Conservation (phyloP, 257 asterid genomes). For the Echites panduratus region DNA sequence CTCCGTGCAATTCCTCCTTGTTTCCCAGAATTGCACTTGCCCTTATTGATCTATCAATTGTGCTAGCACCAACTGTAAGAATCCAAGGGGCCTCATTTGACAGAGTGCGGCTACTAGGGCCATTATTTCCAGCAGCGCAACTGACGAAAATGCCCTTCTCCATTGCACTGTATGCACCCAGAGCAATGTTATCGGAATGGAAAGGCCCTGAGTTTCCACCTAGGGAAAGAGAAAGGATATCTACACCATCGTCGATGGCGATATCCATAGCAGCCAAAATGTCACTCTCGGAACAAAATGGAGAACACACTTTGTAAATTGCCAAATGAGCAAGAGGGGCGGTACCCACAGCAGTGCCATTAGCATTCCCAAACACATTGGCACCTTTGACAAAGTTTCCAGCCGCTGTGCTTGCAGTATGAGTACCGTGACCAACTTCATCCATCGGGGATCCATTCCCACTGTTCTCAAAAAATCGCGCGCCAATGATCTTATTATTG, state of each 20-base stretch:
- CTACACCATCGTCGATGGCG: conserved; percentile 10
- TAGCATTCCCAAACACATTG: conserved; percentile 5
- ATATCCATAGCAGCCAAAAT: conserved; percentile 4
- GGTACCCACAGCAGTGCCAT: not conserved
- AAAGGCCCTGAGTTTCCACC: not conserved
- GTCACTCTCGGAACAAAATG: not conserved
- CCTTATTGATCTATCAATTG: conserved; percentile 5
- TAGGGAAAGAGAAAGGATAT: conserved; percentile 10
- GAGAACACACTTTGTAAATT: not conserved
- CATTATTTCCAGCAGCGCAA: conserved; percentile 19
- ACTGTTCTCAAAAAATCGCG: not conserved
- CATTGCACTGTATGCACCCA: conserved; percentile 19
- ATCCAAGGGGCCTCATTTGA: conserved; percentile 10
- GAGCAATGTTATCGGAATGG: not conserved
- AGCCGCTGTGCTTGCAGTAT: conserved; percentile 25
- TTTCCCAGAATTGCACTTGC: conserved; percentile 13
- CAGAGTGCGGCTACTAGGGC: conserved; percentile 1
- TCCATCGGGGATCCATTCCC: conserved; percentile 4
- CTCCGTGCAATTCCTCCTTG: not conserved
- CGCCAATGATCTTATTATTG: conserved; percentile 3
- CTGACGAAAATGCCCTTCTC: conserved; percentile 18
- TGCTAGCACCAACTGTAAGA: conserved; percentile 12
- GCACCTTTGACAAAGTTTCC: conserved; percentile 9
- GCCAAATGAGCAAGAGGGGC: conserved; percentile 11
- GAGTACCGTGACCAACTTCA: conserved; percentile 1